Conservation (phyloP, 805 yeast genomes). For the Wickerhamomyces bovis region DNA sequence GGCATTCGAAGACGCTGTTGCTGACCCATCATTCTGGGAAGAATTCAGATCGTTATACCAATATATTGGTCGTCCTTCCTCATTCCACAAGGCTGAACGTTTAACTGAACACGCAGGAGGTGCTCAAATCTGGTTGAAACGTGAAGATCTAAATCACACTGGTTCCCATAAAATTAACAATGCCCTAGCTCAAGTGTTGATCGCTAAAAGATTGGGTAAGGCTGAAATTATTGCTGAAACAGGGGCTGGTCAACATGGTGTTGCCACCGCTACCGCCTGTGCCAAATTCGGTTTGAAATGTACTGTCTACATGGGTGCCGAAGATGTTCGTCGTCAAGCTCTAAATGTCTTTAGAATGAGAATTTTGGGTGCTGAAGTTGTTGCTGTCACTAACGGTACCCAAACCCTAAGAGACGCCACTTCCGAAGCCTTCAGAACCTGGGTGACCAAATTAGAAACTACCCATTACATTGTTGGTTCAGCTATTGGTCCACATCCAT, state of each 20-base stretch:
- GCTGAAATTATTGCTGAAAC: conserved; percentile 79
- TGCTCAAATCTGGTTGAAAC: conserved; percentile 93
- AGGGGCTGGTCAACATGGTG: conserved; percentile 94
- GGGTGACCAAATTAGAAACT: conserved; percentile 83
- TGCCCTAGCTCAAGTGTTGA: conserved; percentile 74
- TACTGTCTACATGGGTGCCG: conserved; percentile 98
- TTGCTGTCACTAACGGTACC: conserved; percentile 92
- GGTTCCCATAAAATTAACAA: conserved; percentile 87
- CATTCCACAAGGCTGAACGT: conserved; percentile 86
- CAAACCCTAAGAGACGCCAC: conserved; percentile 96
- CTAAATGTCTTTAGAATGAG: conserved; percentile 96
- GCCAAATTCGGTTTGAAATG: conserved; percentile 91
- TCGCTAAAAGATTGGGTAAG: conserved; percentile 77
- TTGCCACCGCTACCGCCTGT: conserved; percentile 88
- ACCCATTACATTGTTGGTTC: conserved; percentile 97
- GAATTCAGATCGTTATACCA: conserved; percentile 80
- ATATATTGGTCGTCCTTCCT: conserved; percentile 95
- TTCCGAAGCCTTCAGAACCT: conserved; percentile 89
- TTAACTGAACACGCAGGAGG: conserved; percentile 90
- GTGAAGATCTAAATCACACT: conserved; percentile 92
- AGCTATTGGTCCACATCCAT: conserved; percentile 99
- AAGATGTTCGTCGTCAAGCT: conserved; percentile 98
- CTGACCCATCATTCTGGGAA: conserved; percentile 90
- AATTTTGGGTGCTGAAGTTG: conserved; percentile 91
- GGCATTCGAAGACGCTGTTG: conserved; percentile 82